Percentiles rank a stretch among this genome's conserved stretches.
These are phyloP conservation scores for Calonectria naviculata DNA, from an alignment of 2,329 filamentous ascomycete genomes.

Conservation along the genomic window DNA sequence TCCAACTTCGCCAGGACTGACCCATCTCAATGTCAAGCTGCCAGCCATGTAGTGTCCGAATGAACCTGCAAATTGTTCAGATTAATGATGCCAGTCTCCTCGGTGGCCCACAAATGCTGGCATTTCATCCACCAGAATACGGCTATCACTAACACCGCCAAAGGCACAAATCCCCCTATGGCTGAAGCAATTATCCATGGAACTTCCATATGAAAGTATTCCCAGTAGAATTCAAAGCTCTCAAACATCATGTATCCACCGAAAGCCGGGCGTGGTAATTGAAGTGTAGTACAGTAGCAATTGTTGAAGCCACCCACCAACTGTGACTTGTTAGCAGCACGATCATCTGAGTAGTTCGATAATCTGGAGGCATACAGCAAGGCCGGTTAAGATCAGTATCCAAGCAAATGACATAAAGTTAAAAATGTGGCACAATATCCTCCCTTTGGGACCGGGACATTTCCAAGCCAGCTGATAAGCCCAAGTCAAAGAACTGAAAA, in stretches of 20 bases:
- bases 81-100: background rate
- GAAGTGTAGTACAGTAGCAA: background rate
- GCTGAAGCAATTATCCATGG: background rate
- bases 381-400: background rate
- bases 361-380: background rate
- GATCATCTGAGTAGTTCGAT: fast-evolving
- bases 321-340: background rate
- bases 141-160: background rate
- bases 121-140: background rate
- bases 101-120: background rate
- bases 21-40: background rate
- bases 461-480: background rate
- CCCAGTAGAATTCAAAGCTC: background rate
- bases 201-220: background rate
- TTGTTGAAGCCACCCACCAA: background rate
- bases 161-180: background rate
- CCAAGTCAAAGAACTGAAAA: background rate
- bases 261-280: background rate
- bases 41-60: background rate
- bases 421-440: background rate
- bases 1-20: too few relatives aligned
- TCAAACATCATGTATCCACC: slow-evolving; percentile 1
- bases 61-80: background rate
- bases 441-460: background rate
- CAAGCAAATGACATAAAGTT: background rate